Evolutionary conservation across 2,329 filamentous ascomycete species (phyloP), one percentile per base, ranked within the genome.

Genomic region (Bertia moriformis): DNA sequence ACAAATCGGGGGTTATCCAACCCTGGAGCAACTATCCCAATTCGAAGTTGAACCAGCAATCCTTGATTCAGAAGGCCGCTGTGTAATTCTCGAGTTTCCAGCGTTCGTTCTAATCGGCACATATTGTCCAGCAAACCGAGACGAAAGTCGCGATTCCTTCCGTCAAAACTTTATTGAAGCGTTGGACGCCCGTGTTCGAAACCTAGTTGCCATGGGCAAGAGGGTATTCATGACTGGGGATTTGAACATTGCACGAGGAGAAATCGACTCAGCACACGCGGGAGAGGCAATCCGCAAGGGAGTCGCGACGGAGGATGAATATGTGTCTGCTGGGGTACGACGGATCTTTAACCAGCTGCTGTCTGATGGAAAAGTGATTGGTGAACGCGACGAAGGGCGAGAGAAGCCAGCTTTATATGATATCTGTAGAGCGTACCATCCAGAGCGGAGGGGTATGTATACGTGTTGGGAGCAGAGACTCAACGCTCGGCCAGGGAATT

Each of bases 391-490:
- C 42, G 62, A 78, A 48, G 78, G 73, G 0, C 69, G 82, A 46
- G 79, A 88, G 52, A 49, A 66, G 12, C 74, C 85, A 2, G 72
- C 88, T 1, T 62, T 96, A 30, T 84, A 81, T 71, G 91, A 98
- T 59, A 65, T 93, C 14, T 88, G 83, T 48, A 73, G 91, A 38
- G 73, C 71, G 18, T 93, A 88, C 51, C 83, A 95, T 51, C 82
- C 84, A 1, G 60, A 65, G n/a, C 71, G 91, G 29, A 66, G 67
- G 44, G 86, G 86, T 43, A 96, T 98, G 91, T 96, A 86, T 56
- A 96, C 91, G 0, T 94, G 89, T 56, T 96, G 89, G 89, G 87
- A 96, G 45, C 88, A 85, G 38, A 88, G 83, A 55, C 83, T 87
- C 52, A 96, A 96, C 57, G 84, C 85, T n/a, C 71, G 91, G n/a